Percentiles rank a stretch among this genome's conserved stretches.
Evolutionary conservation across 176 grass and related monocot genomes (phyloP).

Genomic region (Raddia distichophylla): DNA sequence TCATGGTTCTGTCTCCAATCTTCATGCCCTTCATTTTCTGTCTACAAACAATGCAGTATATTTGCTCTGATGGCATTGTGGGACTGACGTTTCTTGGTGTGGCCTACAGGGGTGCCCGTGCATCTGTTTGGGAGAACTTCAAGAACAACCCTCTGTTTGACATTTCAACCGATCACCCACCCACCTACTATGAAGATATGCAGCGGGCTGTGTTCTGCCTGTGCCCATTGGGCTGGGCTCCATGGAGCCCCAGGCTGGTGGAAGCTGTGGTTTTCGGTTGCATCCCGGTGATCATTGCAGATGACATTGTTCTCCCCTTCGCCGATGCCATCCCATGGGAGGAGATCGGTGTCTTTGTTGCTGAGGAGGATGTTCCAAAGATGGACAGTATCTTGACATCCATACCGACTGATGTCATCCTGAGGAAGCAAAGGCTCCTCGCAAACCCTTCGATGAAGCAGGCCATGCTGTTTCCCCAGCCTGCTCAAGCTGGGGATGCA

Average conservation of each 20-base stretch:
- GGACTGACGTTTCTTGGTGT: too few species aligned
- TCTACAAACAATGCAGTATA: too few species aligned
- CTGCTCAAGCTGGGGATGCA: conserved; percentile 73
- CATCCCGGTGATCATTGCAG: conserved; percentile 93
- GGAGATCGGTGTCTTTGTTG: conserved; percentile 84
- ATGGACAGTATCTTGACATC: conserved; percentile 91
- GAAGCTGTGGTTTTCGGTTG: conserved; percentile 91
- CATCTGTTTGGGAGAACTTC: conserved; percentile 91
- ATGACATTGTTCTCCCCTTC: conserved; percentile 89
- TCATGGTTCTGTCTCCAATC: too few species aligned
- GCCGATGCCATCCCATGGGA: conserved; percentile 91
- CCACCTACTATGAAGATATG: conserved; percentile 95
- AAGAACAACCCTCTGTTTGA: conserved; percentile 95
- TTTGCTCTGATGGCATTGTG: too few species aligned
- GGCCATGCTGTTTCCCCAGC: conserved; percentile 86
- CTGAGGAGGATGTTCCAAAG: conserved; percentile 75
- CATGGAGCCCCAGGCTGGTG: conserved; percentile 91
- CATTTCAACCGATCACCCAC: conserved; percentile 90
- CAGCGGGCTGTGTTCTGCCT: conserved; percentile 88
- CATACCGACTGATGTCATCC: conserved; percentile 78
- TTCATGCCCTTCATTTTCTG: too few species aligned
- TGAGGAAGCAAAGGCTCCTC: conserved; percentile 87
- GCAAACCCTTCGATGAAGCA: conserved; percentile 96
- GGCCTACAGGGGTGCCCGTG: conserved; percentile 71
- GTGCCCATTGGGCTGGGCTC: conserved; percentile 94